Evolutionary conservation across 2,329 filamentous ascomycete species (phyloP).

Genomic region (Beauveria scarabaeidicola): DNA sequence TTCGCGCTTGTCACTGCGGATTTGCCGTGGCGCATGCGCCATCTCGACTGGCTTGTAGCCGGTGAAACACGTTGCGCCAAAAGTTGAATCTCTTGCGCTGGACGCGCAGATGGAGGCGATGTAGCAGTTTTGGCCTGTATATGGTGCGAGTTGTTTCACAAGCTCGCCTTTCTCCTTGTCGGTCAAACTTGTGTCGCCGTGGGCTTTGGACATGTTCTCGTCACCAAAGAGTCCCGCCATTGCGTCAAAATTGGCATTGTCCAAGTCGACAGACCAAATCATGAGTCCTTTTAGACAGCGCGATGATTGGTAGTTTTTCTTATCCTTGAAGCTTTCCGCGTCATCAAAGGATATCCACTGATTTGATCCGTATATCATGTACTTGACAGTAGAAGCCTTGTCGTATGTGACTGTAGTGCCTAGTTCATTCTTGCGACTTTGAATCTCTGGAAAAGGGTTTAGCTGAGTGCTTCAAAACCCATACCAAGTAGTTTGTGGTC

Average conservation of each 20-base stretch:
- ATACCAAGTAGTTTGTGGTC: neutral
- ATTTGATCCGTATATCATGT: slow-evolving; percentile 22
- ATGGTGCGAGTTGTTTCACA: slow-evolving; percentile 15
- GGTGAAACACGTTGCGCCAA: neutral
- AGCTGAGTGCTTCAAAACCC: neutral
- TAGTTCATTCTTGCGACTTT: slow-evolving; percentile 16
- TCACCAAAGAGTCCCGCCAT: slow-evolving; percentile 17
- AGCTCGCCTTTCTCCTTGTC: slow-evolving; percentile 11
- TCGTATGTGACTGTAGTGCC: slow-evolving; percentile 17
- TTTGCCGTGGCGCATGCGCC: neutral
- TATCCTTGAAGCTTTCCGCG: slow-evolving; percentile 16
- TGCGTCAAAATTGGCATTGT: slow-evolving; percentile 18
- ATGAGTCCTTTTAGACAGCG: slow-evolving; percentile 19
- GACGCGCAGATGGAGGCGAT: slow-evolving; percentile 16
- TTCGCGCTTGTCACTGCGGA: neutral
- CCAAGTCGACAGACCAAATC: slow-evolving; percentile 22
- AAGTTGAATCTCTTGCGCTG: neutral
- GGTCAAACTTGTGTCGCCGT: neutral
- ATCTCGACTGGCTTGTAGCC: neutral
- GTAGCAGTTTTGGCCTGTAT: slow-evolving; percentile 21
- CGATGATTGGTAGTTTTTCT: slow-evolving; percentile 13
- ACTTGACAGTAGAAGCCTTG: slow-evolving; percentile 24
- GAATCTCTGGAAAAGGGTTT: slow-evolving; percentile 23
- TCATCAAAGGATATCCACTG: slow-evolving; percentile 34
- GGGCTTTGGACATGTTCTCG: slow-evolving; percentile 2